Evolutionary conservation across 2,329 filamentous ascomycete species (phyloP), one percentile per base, ranked within the genome.

Genomic region (Zarea fungicola): DNA sequence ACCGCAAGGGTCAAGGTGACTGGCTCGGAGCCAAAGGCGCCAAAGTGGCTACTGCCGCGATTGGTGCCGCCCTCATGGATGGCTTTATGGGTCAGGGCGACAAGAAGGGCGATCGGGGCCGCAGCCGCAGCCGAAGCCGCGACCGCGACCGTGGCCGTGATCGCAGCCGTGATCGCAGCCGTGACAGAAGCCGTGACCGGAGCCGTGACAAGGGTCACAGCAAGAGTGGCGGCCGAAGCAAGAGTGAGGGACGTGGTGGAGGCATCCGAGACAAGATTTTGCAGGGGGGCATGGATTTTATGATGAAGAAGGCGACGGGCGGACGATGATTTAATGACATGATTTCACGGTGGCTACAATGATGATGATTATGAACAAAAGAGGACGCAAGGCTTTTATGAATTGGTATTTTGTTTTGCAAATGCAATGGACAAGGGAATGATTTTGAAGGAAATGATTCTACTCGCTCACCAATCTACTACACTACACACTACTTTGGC

Each of bases 1-100:
- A 71, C 41, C 70, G 72, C 42, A 65, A 70, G 39, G 69, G 75
- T 14, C 64, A 66, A 1, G 69, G 73, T 3, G 61, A 67, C 1
- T 77, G 74, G 74, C 60, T 72, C 5, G 72, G 74, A 0, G 60
- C 70, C 10, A 77, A 77, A 54, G 74, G 73, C 5, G 70, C 70
- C 37, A 73, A 72, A 45, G 62, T 77, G 3, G 74, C 72, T 2
- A 72, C 72, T 2, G 73, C 73, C 2, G 74, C 74, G 2, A 51
- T 77, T 1, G 72, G 73, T 16, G 74, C 74, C 1, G 74, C 73
- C 0, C 59, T 76, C 16, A 67, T 75, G 32, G 73, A 76, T 50
- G 71, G 72, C 0, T 68, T 76, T 26, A 65, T 73, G 40, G 62
- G 62, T 16, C 29, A 22, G n/a, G 28, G 35, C 7, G 44, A 6